Conservation (phyloP, 345 rosid genomes). For the Sonneratia caseolaris region DNA sequence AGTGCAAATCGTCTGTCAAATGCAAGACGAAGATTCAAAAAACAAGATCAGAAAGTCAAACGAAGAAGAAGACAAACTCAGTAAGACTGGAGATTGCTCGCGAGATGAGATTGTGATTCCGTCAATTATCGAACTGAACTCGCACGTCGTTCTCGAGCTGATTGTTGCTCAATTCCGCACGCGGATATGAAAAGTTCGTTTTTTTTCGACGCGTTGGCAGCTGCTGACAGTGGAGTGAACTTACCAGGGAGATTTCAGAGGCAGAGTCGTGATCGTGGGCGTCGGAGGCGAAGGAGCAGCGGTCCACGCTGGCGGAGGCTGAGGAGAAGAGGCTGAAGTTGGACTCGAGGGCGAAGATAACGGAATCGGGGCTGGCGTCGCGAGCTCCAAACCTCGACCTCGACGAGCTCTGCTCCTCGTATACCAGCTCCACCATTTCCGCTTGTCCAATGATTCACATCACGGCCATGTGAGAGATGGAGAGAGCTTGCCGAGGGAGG, state of each 20-base stretch:
- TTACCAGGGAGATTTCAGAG: constrained; percentile 65
- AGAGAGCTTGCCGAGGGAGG: neutral
- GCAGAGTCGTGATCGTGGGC: constrained; percentile 59
- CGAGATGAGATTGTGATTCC: neutral
- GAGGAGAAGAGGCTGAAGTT: constrained; percentile 82
- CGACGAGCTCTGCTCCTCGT: constrained; percentile 12
- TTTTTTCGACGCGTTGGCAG: neutral
- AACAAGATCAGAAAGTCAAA: neutral
- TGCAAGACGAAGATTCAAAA: neutral
- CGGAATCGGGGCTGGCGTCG: constrained; percentile 77
- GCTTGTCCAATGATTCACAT: neutral
- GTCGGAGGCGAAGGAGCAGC: constrained; percentile 83
- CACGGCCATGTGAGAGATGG: neutral
- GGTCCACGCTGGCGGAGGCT: constrained; percentile 81
- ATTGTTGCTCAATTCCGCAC: neutral
- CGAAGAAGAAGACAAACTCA: neutral
- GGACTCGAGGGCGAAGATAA: constrained; percentile 69
- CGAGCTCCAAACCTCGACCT: constrained; percentile 35
- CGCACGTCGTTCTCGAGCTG: neutral
- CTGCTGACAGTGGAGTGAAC: neutral
- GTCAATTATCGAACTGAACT: neutral
- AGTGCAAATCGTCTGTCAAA: neutral
- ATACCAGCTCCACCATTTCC: constrained; percentile 7
- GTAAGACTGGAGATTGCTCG: neutral
- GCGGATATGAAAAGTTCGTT: neutral